Evolutionary conservation across 441 rosid genomes (phyloP).

Genomic region (Geranium incanum): DNA sequence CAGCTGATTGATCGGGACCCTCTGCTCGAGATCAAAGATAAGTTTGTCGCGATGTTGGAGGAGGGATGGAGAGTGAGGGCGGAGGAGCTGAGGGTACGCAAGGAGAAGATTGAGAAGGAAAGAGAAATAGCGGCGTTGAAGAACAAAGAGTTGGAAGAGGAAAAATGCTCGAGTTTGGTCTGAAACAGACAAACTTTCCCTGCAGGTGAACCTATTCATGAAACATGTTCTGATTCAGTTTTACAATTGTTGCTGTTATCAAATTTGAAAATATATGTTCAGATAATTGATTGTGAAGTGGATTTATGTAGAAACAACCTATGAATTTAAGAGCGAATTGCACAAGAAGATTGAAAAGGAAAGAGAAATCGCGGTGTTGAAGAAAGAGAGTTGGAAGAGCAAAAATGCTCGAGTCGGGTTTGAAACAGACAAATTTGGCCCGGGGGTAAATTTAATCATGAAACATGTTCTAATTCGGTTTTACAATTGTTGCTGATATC

Average conservation of each 20-base stretch:
- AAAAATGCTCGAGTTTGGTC: neutral
- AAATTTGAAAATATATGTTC: neutral
- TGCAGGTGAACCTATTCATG: neutral
- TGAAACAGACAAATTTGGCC: neutral
- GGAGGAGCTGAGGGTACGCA: slow-evolving; percentile 32
- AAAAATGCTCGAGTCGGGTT: neutral
- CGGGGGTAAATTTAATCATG: neutral
- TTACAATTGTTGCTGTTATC: slow-evolving; percentile 6
- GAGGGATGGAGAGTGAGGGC: slow-evolving; percentile 59
- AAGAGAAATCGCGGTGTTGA: slow-evolving; percentile 30
- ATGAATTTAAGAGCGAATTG: neutral
- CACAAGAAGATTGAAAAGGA: slow-evolving; percentile 36
- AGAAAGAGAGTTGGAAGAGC: slow-evolving; percentile 26
- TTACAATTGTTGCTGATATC: neutral
- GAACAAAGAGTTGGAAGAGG: slow-evolving; percentile 26
- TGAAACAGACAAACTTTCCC: neutral
- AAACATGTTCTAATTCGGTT: slow-evolving; percentile 9
- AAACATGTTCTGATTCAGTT: slow-evolving; percentile 10
- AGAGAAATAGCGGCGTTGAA: slow-evolving; percentile 30
- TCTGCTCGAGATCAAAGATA: slow-evolving; percentile 56
- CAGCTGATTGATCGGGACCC: slow-evolving; percentile 63
- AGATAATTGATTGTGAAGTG: neutral
- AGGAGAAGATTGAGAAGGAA: slow-evolving; percentile 40
- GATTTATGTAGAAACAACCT: neutral
- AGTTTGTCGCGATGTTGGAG: slow-evolving; percentile 47